Percentiles rank a stretch among this genome's conserved stretches.
phyloP scores from a whole-genome alignment of 1,284 basidiomycete species.

The Naganishia sp. region DNA sequence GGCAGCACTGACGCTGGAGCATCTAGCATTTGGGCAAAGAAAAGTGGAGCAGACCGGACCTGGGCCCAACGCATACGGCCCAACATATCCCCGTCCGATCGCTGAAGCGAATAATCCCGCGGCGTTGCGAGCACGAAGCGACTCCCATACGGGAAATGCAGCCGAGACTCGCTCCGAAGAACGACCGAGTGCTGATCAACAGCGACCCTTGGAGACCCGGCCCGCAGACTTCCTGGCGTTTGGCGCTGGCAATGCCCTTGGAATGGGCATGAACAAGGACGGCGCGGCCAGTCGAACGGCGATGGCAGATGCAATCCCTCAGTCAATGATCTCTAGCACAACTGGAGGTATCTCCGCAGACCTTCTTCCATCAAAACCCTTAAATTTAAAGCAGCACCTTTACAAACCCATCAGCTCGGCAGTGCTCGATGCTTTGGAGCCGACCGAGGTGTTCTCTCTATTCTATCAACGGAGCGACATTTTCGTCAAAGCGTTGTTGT shows the following conservation, averaged over 20 bases:
- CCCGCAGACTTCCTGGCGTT: conserved; percentile 23
- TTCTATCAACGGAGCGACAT: conserved; percentile 50
- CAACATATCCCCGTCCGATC: conserved; percentile 17
- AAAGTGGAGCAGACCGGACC: conserved; percentile 31
- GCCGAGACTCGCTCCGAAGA: neutral
- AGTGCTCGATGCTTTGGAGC: conserved; percentile 48
- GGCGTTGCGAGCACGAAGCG: conserved; percentile 12
- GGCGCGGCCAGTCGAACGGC: conserved; percentile 1
- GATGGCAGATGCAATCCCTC: conserved; percentile 25
- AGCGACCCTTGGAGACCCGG: conserved; percentile 6
- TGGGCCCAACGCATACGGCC: conserved; percentile 22
- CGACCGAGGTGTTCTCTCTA: conserved; percentile 49
- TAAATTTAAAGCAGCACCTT: conserved; percentile 29
- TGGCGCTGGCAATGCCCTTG: conserved; percentile 18
- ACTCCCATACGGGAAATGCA: conserved; percentile 6
- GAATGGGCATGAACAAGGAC: conserved; percentile 13
- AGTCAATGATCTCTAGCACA: conserved; percentile 20
- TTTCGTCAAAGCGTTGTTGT: conserved; percentile 48
- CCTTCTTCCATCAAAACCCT: conserved; percentile 21
- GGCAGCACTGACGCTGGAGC: conserved; percentile 53
- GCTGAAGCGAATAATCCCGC: conserved; percentile 1
- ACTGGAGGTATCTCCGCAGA: conserved; percentile 22
- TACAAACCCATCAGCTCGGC: conserved; percentile 28
- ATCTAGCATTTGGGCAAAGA: conserved; percentile 52
- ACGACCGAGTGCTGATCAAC: neutral